Evolutionary conservation across 2,329 filamentous ascomycete genomes (phyloP).

Genomic region (Fusarium brachygibbosum): DNA sequence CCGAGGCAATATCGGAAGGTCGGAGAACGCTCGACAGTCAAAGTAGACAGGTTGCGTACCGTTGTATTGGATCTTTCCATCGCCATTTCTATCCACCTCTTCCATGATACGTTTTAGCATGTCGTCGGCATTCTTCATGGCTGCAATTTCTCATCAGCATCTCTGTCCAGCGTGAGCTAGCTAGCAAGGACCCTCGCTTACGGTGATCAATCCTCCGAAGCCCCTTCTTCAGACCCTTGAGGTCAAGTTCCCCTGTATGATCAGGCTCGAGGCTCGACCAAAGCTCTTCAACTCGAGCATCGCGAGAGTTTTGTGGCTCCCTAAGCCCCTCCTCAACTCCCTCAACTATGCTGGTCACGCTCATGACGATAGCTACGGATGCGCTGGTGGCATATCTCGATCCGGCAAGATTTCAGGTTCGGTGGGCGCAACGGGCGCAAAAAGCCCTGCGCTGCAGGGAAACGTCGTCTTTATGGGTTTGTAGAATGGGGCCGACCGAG

Average conservation of each 20-base stretch:
- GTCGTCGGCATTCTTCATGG: conserved; percentile 89
- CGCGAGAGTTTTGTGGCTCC: conserved; percentile 83
- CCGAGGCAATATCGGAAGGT: conserved; percentile 37
- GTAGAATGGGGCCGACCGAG: conserved; percentile 10
- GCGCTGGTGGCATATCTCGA: conserved; percentile 54
- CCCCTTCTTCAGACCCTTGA: conserved; percentile 86
- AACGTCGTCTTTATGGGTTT: conserved; percentile 21
- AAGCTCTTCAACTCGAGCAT: conserved; percentile 84
- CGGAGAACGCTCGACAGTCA: conserved; percentile 21
- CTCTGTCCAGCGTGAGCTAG: conserved; percentile 18
- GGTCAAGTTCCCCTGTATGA: conserved; percentile 82
- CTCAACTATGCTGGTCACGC: conserved; percentile 63
- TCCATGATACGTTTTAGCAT: conserved; percentile 85
- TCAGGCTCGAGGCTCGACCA: conserved; percentile 87
- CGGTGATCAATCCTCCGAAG: conserved; percentile 92
- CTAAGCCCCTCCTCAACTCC: conserved; percentile 74
- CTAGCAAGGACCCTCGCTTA: conserved; percentile 58
- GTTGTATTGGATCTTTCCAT: conserved; percentile 91
- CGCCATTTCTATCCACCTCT: conserved; percentile 86
- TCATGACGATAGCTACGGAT: conserved; percentile 51
- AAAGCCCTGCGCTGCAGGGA: conserved; percentile 25
- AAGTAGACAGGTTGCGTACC: conserved; percentile 66
- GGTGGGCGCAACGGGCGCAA: conserved; percentile 30
- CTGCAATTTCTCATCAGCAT: conserved; percentile 55
- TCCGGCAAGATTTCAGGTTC: conserved; percentile 34